Base-by-base conservation (phyloP, 192 early-diverging fungal genomes). In the Bifiguratus adelaidae region DNA sequence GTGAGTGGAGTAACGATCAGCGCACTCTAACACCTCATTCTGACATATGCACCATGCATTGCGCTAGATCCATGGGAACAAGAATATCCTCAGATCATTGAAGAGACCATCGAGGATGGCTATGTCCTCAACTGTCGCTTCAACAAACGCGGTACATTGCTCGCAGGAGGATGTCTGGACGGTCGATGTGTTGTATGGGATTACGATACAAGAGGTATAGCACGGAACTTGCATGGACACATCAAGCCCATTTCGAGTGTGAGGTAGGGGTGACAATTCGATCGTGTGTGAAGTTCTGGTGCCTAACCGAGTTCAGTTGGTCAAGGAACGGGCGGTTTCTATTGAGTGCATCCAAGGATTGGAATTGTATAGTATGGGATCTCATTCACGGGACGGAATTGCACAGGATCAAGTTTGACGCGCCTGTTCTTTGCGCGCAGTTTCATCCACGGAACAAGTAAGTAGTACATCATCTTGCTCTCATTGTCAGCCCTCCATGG, bases 361-460 rank as follows among this genome's bases (percentile, higher is more conserved):
- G 88, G 68, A 80, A 74, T 24, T 88, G 88, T 47, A 87, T 92
- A 25, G 62, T 89, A 7, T 97, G 93, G 93, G 91, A 97, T 59
- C 48, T 93, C 35, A 49, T 74, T 12, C 57, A 67, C 25, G 80
- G 71, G 4, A 42, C 64, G 4, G 58, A 73, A 25, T 58, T 67
- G 37, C 46, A 74, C 21, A 78, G 70, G 3, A 68, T 85, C 9
- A 64, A 73, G 45, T 91, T 91, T 49, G 66, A 68, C 29, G 83
- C 85, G 0, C 71, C 82, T 1, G 67, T 92, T 7, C 52, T 80
- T 13, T 71, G 67, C 44, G 87, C 88, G 0, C 76, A 80, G 30
- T 70, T 92, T 58, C 86, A 92, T 53, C 88, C 92, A 12, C 77
- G 73, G 44, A 76, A 88, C 63, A 82, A 75, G 80, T 81, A 61